Conservation (phyloP, 306 rosid genomes). For the Cicer yamashitae region DNA sequence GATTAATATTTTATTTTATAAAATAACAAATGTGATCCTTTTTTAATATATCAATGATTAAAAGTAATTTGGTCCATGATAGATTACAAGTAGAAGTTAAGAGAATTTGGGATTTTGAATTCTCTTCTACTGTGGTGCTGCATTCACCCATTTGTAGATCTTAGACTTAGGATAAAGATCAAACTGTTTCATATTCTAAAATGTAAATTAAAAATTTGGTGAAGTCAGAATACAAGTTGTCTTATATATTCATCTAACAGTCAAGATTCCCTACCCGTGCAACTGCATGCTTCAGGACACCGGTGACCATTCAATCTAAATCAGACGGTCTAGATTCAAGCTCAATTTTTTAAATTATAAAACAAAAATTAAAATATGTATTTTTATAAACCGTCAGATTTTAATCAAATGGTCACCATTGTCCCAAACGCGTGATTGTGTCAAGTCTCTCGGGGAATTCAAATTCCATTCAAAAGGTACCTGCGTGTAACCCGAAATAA, state of each 20-base stretch:
- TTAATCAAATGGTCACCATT: no score
- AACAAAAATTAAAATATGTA: no score
- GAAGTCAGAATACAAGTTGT: not conserved
- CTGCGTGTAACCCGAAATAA: constrained; percentile 59
- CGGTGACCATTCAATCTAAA: no score
- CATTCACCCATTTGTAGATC: not conserved
- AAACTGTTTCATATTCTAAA: not conserved
- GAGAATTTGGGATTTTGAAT: not conserved
- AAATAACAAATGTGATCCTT: no score
- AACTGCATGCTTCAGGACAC: not conserved
- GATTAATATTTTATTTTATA: no score
- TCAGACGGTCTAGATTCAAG: no score
- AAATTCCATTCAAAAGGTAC: not conserved
- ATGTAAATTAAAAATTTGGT: not conserved
- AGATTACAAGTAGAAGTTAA: not conserved
- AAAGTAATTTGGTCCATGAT: no score
- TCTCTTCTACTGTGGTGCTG: not conserved
- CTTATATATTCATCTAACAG: not conserved
- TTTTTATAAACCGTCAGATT: no score
- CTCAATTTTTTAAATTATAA: no score
- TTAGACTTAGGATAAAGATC: not conserved
- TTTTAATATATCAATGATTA: no score
- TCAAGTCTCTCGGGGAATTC: not conserved
- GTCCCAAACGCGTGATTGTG: no score
- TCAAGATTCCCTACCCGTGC: not conserved